Evolutionary conservation across 371 early-diverging fungal genomes (phyloP).

Genomic region (Apophysomyces ossiformis): DNA sequence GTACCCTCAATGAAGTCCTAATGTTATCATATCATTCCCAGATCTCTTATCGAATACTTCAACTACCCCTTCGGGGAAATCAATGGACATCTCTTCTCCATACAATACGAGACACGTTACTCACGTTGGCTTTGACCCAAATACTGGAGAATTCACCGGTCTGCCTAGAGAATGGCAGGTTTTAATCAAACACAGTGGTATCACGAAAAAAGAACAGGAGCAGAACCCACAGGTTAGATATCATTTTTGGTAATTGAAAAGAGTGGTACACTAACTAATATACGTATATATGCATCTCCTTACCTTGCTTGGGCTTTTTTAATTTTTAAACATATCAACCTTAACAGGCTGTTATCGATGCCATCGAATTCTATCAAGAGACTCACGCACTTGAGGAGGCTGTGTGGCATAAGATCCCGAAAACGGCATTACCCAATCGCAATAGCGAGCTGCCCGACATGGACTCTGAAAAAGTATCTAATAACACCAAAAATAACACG

Average conservation of each 20-base stretch:
- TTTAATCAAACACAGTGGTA: constrained; percentile 87
- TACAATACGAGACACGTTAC: constrained; percentile 94
- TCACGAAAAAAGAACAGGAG: constrained; percentile 90
- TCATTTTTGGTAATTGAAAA: constrained; percentile 50
- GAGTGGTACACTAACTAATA: constrained; percentile 1
- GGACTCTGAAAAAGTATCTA: constrained; percentile 6
- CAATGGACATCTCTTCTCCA: constrained; percentile 87
- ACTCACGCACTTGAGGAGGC: constrained; percentile 49
- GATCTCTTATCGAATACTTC: constrained; percentile 37
- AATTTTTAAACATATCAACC: neutral
- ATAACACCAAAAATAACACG: neutral
- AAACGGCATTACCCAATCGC: constrained; percentile 24
- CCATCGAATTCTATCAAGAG: constrained; percentile 87
- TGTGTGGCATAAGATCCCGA: constrained; percentile 87
- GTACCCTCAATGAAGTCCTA: neutral
- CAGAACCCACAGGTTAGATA: constrained; percentile 79
- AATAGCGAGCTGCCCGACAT: neutral
- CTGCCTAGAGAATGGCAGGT: constrained; percentile 91
- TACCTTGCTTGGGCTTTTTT: neutral
- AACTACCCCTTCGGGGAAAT: constrained; percentile 32
- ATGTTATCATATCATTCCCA: constrained; percentile 19
- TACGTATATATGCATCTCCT: constrained; percentile 1
- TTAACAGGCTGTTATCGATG: constrained; percentile 83
- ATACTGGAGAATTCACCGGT: constrained; percentile 89
- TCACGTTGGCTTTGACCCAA: constrained; percentile 86